Base-by-base conservation (phyloP, 495 filamentous ascomycete genomes). In the Aspergillus nidulans region DNA sequence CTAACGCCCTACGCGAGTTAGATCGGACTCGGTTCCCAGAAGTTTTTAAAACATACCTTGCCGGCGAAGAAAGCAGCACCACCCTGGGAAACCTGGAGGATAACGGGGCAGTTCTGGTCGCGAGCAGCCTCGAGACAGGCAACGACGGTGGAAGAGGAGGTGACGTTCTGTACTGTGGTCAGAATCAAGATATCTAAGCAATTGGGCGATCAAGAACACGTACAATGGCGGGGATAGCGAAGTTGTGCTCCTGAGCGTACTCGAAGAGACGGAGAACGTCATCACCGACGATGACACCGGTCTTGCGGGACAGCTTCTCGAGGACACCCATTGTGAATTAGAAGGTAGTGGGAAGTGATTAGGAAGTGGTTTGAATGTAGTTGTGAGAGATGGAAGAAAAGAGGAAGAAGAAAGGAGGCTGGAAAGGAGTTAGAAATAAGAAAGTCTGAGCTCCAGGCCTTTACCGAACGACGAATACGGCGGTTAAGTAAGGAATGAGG, bases 41-140 rank as follows among this genome's bases (percentile, higher is more conserved):
- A 34, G 23, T 39, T 39, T 39, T 38, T 21, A 4, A 6, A 0
- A 49, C 47, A 20, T 70, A 83, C 78, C 85, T 96, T 96, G 72
- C 91, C 92, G 64, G 86, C 86, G 70, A 96, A 97, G 84, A 87
- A 96, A 60, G 91, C 91, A 34, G 91, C 87, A 73, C 94, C 94
- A 65, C 94, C 92, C 75, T 97, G 89, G 63, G 89, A 92, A 62
- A 90, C 76, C 77, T 97, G 92, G 54, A 96, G 83, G 69, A 96
- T 87, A 74, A 97, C 84, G 47, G 92, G 91, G 44, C 88, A 80
- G 65, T 91, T 92, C 62, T 82, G 73, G 68, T 97, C 94, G 56
- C 90, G 84, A 54, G 94, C 94, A 61, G 95, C 95, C 77, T 99
- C 94, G 50, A 97, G 88, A 19, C 87, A 76, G 61, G 91, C 85